Base-by-base conservation (phyloP, 352 stramenopile genomes). In the Pythium dissotocum region DNA sequence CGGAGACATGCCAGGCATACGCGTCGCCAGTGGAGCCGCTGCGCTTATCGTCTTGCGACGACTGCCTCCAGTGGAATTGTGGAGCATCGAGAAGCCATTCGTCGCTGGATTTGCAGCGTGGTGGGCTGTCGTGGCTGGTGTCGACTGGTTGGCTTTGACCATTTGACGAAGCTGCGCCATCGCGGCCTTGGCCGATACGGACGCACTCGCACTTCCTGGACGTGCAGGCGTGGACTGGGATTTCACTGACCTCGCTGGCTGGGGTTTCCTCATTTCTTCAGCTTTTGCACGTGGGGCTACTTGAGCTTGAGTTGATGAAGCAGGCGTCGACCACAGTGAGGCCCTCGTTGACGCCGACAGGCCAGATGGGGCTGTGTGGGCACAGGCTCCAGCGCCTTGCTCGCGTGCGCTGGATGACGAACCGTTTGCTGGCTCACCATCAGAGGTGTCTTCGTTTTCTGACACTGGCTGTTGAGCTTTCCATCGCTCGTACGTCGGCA, bases 401-500 rank as follows among this genome's bases (percentile, higher is more conserved):
- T 44, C 16, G 46, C 16, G 38, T 62, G 16, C 3, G 26, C n/a
- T 57, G 6, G 51, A 35, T 28, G 26, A 12, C 30, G 16, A 33
- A 6, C 8, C 8, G 21, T 56, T 32, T 35, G 4, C 28, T 5
- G 24, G 32, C 6, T 53, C 51, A 6, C 4, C 51, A 21, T 58
- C 28, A 7, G 10, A 35, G 7, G 21, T 12, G 4, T 53, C 46
- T 28, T 52, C 48, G 46, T 30, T 49, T n/a, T 33, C 35, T 9
- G 12, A 28, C 28, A 21, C 44, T 10, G 44, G 51, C n/a, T 72
- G 66, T 12, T 69, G 57, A 0, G 61, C 62, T 61, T 66, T 68
- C 69, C 72, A 78, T 33, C 48, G 57, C 16, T 78, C 72, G 33
- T 65, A 76, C 6, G 72, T 73, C 36, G 60, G 68, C 2, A 76